Conservation (phyloP, 192 early-diverging fungal genomes). For the Kappamyces sp. region DNA sequence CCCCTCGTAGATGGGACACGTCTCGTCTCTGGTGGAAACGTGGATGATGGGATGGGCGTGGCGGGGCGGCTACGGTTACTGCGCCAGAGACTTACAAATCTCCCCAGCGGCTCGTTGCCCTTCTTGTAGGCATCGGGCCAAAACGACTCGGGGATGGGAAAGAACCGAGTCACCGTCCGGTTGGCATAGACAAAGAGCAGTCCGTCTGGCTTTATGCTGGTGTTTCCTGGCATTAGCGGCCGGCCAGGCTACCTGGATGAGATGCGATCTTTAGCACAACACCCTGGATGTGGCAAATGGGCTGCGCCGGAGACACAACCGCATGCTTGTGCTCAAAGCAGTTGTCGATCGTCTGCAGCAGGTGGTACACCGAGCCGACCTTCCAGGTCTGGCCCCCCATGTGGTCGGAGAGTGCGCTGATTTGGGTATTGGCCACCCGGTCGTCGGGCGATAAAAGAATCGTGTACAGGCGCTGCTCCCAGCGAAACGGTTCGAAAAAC, state of each 20-base stretch:
- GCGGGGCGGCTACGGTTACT: conserved; percentile 34
- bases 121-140: conserved; percentile 43
- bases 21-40: conserved; percentile 48
- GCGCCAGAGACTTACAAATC: background rate
- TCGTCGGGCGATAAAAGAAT: conserved; percentile 53
- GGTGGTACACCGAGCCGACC: conserved; percentile 40
- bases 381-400: conserved; percentile 54
- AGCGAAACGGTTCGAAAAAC: conserved; percentile 74
- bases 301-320: conserved; percentile 20
- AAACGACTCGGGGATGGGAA: conserved; percentile 72
- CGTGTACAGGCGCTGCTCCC: conserved; percentile 72
- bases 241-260: conserved; percentile 7
- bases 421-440: conserved; percentile 30
- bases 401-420: conserved; percentile 60
- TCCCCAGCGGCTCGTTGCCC: background rate
- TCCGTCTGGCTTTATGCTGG: conserved; percentile 24
- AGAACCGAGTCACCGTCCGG: conserved; percentile 25
- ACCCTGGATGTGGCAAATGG: conserved; percentile 18
- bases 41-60: conserved; percentile 60
- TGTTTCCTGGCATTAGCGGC: conserved; percentile 26
- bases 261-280: conserved; percentile 26
- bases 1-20: conserved; percentile 58
- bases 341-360: conserved; percentile 63
- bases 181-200: conserved; percentile 34
- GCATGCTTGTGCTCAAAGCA: conserved; percentile 23